Percentiles rank a stretch among this genome's conserved stretches.
Evolutionary conservation across 1,284 basidiomycete species (phyloP).

Genomic region (Ceratobasidium sp.): DNA sequence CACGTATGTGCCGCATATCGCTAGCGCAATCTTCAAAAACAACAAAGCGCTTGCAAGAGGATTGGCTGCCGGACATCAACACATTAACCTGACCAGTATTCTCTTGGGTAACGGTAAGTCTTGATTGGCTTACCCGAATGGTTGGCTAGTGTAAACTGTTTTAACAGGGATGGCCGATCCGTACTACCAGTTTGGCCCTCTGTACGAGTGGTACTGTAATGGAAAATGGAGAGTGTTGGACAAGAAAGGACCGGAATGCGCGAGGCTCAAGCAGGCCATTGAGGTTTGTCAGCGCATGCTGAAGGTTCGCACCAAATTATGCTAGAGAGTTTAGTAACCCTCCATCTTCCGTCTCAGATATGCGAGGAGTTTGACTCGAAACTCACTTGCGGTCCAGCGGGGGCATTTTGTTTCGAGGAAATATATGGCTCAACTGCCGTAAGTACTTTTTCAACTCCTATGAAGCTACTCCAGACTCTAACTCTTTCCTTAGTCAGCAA

Average conservation of each 20-base stretch:
- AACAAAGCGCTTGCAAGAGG: slow-evolving; percentile 54
- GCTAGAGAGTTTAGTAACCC: not conserved
- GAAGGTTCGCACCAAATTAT: slow-evolving; percentile 8
- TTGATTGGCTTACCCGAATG: not conserved
- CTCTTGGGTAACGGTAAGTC: slow-evolving; percentile 63
- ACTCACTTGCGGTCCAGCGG: slow-evolving; percentile 65
- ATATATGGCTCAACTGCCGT: not conserved
- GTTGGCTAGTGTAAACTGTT: too few species aligned
- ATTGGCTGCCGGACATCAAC: slow-evolving; percentile 36
- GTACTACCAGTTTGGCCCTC: slow-evolving; percentile 57
- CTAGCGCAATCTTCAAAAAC: slow-evolving; percentile 60
- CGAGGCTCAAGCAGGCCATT: slow-evolving; percentile 53
- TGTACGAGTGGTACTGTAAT: slow-evolving; percentile 63
- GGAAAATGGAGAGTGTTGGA: slow-evolving; percentile 57
- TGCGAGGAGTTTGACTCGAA: slow-evolving; percentile 59
- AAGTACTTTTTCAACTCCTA: not conserved
- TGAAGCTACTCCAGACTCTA: slow-evolving; percentile 60
- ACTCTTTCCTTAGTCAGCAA: slow-evolving; percentile 63
- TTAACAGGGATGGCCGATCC: slow-evolving; percentile 63
- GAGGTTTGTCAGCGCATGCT: slow-evolving; percentile 55
- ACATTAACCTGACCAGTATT: slow-evolving; percentile 61
- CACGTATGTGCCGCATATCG: slow-evolving; percentile 62
- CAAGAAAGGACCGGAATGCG: slow-evolving; percentile 54
- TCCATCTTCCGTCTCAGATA: not conserved
- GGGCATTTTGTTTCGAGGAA: slow-evolving; percentile 49